phyloP scores from a whole-genome alignment of 208 protist species.

The Strigomonas galati region DNA sequence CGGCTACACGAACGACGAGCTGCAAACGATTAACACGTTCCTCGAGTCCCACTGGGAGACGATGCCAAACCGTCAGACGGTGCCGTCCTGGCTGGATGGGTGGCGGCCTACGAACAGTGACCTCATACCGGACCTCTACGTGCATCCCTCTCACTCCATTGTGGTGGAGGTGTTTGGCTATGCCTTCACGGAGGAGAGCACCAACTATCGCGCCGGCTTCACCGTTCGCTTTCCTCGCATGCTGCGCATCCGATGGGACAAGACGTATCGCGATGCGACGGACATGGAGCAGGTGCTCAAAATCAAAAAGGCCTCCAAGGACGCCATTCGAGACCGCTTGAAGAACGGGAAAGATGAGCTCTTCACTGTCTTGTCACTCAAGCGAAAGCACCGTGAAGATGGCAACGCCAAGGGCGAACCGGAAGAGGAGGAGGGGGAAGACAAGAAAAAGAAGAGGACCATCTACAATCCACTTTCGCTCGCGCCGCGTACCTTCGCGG shows the following conservation, averaged over 20 bases:
- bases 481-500: conserved; percentile 8
- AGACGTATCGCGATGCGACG: conserved; percentile 29
- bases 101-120: conserved; percentile 32
- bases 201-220: conserved; percentile 34
- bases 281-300: conserved; percentile 11
- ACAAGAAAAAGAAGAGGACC: neutral
- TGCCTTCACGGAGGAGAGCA: conserved; percentile 26
- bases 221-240: conserved; percentile 65
- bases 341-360: conserved; percentile 17
- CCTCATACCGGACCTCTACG: conserved; percentile 47
- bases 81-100: conserved; percentile 35
- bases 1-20: conserved; percentile 51
- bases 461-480: neutral
- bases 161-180: conserved; percentile 56
- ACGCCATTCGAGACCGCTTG: conserved; percentile 15
- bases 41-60: conserved; percentile 44
- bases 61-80: conserved; percentile 17
- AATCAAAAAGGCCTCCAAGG: conserved; percentile 22
- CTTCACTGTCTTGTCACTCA: conserved; percentile 20
- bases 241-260: conserved; percentile 41
- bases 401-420: neutral
- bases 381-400: conserved; percentile 21
- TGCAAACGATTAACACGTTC: conserved; percentile 23
- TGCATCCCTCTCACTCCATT: conserved; percentile 32
- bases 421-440: neutral